Conservation (phyloP, 352 stramenopile genomes). For the Pythium sukuiense region DNA sequence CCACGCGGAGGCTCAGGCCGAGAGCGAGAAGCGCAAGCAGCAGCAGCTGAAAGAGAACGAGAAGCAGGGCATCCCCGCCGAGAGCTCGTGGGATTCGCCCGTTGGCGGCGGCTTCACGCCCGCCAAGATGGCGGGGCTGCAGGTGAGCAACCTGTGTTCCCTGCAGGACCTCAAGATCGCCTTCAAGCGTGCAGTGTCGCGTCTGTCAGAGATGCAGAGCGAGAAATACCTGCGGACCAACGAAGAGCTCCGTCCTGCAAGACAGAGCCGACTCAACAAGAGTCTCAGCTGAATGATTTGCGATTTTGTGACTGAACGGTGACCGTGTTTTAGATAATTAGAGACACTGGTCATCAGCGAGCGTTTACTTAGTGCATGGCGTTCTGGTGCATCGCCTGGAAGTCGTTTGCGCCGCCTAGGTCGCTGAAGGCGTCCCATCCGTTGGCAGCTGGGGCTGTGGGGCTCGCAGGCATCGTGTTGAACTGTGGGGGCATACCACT, state of each 20-base stretch:
- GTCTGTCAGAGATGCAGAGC: slow-evolving; percentile 87
- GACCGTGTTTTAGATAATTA: background rate
- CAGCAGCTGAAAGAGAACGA: slow-evolving; percentile 39
- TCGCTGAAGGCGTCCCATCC: slow-evolving; percentile 23
- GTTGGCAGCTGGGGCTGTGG: slow-evolving; percentile 14
- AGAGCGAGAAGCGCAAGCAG: slow-evolving; percentile 42
- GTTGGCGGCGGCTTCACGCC: slow-evolving; percentile 57
- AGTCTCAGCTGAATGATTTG: slow-evolving; percentile 3
- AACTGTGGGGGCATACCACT: slow-evolving; percentile 8
- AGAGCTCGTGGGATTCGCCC: slow-evolving; percentile 69
- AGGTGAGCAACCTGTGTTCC: slow-evolving; percentile 64
- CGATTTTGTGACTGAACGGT: slow-evolving; percentile 15
- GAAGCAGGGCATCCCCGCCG: slow-evolving; percentile 49
- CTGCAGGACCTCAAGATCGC: slow-evolving; percentile 75
- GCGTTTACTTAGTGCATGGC: slow-evolving; percentile 11
- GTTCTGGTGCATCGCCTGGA: slow-evolving; percentile 27
- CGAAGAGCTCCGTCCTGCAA: slow-evolving; percentile 26
- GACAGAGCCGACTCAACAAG: slow-evolving; percentile 32
- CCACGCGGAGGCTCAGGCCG: slow-evolving; percentile 29
- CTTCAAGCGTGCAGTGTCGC: slow-evolving; percentile 77
- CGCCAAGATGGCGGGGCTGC: slow-evolving; percentile 52
- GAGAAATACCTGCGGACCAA: slow-evolving; percentile 64
- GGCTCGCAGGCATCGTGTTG: slow-evolving; percentile 17
- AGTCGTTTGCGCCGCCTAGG: slow-evolving; percentile 10
- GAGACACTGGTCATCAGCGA: background rate